Conservation (phyloP, 345 rosid genomes). For the Arabidopsis thaliana region DNA sequence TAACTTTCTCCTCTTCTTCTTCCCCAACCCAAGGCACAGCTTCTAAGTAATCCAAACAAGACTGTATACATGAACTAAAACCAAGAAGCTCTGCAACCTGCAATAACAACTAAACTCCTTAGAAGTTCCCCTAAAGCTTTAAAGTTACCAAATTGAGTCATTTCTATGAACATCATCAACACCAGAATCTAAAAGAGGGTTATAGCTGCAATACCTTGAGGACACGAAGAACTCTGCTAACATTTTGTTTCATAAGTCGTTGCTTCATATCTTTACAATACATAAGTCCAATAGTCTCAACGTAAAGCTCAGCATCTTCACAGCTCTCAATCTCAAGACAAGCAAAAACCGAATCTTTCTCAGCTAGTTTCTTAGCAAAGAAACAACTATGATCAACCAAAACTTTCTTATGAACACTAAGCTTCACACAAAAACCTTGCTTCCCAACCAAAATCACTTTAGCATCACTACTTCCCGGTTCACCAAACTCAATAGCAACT, state of each 20-base stretch:
- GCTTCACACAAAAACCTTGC: constrained; percentile 95
- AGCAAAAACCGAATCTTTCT: constrained; percentile 58
- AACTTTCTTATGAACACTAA: constrained; percentile 84
- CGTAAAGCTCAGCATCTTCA: constrained; percentile 89
- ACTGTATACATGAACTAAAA: constrained; percentile 67
- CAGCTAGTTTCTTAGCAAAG: constrained; percentile 72
- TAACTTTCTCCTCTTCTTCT: constrained; percentile 94
- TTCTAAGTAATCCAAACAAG: constrained; percentile 93
- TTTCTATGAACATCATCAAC: not conserved
- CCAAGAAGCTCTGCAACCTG: constrained; percentile 85
- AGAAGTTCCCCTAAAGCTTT: not conserved
- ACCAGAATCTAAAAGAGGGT: constrained; percentile 1
- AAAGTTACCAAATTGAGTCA: constrained; percentile 13
- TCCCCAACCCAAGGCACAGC: constrained; percentile 99
- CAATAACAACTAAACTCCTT: constrained; percentile 18
- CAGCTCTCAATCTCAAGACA: constrained; percentile 84
- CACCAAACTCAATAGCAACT: constrained; percentile 95
- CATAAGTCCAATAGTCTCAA: constrained; percentile 95
- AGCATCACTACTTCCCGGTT: constrained; percentile 83
- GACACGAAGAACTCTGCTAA: constrained; percentile 78
- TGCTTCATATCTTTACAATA: constrained; percentile 98
- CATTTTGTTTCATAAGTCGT: constrained; percentile 87
- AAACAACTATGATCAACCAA: constrained; percentile 70
- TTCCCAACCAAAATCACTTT: constrained; percentile 85
- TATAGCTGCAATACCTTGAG: constrained; percentile 68